Evolutionary conservation across 2,329 filamentous ascomycete genomes (phyloP).

Genomic region (Dothideomycetes sp.): DNA sequence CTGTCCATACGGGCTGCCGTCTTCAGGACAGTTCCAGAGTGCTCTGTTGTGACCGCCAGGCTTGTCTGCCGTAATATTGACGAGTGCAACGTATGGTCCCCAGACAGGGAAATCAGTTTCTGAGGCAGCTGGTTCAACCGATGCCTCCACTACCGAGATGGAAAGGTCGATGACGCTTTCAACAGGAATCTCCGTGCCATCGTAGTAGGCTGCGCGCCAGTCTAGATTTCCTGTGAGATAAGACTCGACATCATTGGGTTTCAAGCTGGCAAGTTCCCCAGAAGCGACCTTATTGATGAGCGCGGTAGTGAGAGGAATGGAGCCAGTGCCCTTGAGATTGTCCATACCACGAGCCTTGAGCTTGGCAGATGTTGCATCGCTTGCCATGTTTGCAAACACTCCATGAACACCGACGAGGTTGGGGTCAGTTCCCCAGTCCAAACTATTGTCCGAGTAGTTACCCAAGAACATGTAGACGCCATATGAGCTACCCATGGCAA

Average conservation of each 20-base stretch:
- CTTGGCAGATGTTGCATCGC: slow-evolving; percentile 6
- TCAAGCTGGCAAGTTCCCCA: slow-evolving; percentile 23
- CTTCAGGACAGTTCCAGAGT: slow-evolving; percentile 7
- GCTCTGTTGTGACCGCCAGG: slow-evolving; percentile 13
- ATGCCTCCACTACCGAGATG: slow-evolving; percentile 27
- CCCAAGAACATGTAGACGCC: slow-evolving; percentile 60
- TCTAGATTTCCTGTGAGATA: slow-evolving; percentile 22
- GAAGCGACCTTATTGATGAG: slow-evolving; percentile 24
- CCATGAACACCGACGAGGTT: slow-evolving; percentile 54
- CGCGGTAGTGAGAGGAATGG: slow-evolving; percentile 33
- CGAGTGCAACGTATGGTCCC: slow-evolving; percentile 20
- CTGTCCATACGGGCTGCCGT: too few species aligned
- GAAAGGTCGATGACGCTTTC: slow-evolving; percentile 25
- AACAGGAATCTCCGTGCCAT: slow-evolving; percentile 23
- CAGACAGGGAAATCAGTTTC: slow-evolving; percentile 26
- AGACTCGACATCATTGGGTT: slow-evolving; percentile 14
- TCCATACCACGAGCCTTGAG: slow-evolving; percentile 13
- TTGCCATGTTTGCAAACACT: slow-evolving; percentile 26
- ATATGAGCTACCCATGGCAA: slow-evolving; percentile 51
- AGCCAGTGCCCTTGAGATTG: slow-evolving; percentile 25
- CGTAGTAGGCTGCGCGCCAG: slow-evolving; percentile 24
- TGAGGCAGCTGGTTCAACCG: slow-evolving; percentile 24
- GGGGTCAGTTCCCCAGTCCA: slow-evolving; percentile 39
- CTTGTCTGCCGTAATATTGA: slow-evolving; percentile 15
- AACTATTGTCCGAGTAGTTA: slow-evolving; percentile 29